Evolutionary conservation across 805 yeast genomes (phyloP).

Genomic region (Candida rishiriensis): DNA sequence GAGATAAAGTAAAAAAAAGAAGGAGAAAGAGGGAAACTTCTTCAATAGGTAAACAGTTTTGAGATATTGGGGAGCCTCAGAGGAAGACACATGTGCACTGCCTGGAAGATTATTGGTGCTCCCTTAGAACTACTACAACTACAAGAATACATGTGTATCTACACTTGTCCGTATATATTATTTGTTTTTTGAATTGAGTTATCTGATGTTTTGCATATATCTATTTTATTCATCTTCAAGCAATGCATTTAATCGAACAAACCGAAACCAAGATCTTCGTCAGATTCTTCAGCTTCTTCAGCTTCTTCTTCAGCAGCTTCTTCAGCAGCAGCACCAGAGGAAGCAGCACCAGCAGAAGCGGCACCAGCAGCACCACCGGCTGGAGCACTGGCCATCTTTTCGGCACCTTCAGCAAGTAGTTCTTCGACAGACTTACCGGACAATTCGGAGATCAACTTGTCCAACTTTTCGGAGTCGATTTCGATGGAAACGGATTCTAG

Average conservation of each 20-base stretch:
- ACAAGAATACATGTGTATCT: too few species aligned
- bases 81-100: too few species aligned
- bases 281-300: constrained; percentile 47
- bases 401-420: constrained; percentile 74
- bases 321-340: constrained; percentile 50
- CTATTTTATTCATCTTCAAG: background rate
- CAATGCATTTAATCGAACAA: constrained; percentile 80
- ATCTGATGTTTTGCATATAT: background rate
- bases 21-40: too few species aligned
- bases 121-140: too few species aligned
- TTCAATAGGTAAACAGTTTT: too few species aligned
- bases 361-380: constrained; percentile 76
- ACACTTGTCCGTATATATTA: too few species aligned
- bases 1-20: too few species aligned
- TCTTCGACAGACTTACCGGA: constrained; percentile 74
- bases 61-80: too few species aligned
- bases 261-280: constrained; percentile 78
- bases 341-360: constrained; percentile 51
- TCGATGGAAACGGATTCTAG: constrained; percentile 76
- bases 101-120: too few species aligned
- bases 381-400: constrained; percentile 79
- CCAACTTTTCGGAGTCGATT: constrained; percentile 72
- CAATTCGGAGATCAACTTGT: constrained; percentile 65
- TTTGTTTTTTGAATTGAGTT: too few species aligned
- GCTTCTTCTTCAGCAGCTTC: constrained; percentile 54